Percentiles rank a stretch among this genome's conserved stretches.
phyloP scores from a whole-genome alignment of 345 rosid species.

The Corchorus olitorius region DNA sequence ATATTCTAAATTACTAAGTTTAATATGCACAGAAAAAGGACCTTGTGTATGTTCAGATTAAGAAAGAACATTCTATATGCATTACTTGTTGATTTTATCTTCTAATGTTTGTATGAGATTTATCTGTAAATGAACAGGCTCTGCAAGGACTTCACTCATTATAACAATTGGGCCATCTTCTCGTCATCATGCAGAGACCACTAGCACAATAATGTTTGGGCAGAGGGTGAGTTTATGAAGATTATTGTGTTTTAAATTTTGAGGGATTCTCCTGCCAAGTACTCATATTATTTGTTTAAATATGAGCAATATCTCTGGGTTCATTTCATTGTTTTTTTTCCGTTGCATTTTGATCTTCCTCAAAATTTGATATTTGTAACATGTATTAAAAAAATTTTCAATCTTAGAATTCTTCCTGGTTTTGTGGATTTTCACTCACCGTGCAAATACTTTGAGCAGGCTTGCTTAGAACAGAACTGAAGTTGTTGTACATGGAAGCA shows the following conservation, averaged over 20 bases:
- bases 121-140: slow-evolving; percentile 50
- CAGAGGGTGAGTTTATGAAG: slow-evolving; percentile 67
- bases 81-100: background rate
- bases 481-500: background rate
- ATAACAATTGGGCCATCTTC: slow-evolving; percentile 87
- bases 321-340: background rate
- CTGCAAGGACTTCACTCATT: slow-evolving; percentile 92
- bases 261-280: background rate
- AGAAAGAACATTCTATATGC: background rate
- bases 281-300: background rate
- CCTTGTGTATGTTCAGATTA: background rate
- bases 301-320: background rate
- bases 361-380: background rate
- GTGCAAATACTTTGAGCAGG: background rate
- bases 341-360: background rate
- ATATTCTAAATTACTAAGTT: background rate
- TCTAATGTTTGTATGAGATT: slow-evolving; percentile 7
- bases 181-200: slow-evolving; percentile 82
- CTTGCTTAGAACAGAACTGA: background rate
- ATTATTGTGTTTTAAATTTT: background rate
- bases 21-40: background rate
- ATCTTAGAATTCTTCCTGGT: background rate
- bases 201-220: slow-evolving; percentile 91
- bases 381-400: background rate
- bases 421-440: background rate